Conservation (phyloP, 169 alveolate genomes). For the Plasmodium gaboni region DNA sequence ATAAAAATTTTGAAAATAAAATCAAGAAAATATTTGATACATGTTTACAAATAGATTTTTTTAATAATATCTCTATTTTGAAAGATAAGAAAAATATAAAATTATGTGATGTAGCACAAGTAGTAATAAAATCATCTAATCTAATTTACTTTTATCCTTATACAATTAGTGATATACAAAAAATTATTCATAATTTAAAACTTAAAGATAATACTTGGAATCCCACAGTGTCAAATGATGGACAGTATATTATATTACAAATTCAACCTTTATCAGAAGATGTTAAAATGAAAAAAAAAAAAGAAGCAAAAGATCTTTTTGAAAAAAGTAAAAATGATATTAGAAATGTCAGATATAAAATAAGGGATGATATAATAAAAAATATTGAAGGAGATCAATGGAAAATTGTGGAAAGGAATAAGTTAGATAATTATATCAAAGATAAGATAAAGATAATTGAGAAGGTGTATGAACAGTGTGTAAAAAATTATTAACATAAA, state of each 20-base stretch:
- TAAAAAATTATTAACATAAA: constrained; percentile 1
- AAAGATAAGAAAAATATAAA: constrained; percentile 50
- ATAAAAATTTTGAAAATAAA: constrained; percentile 46
- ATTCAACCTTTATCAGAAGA: constrained; percentile 68
- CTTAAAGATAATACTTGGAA: constrained; percentile 64
- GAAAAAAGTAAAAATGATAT: constrained; percentile 60
- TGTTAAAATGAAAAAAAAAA: constrained; percentile 46
- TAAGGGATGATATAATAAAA: constrained; percentile 44
- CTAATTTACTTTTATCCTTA: constrained; percentile 46
- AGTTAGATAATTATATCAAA: constrained; percentile 62
- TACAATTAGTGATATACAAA: constrained; percentile 46
- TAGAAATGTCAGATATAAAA: constrained; percentile 50
- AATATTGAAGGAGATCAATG: constrained; percentile 51
- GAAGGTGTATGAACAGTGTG: constrained; percentile 4
- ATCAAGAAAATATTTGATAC: constrained; percentile 40
- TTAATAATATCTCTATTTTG: constrained; percentile 28
- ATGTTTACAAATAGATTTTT: constrained; percentile 29
- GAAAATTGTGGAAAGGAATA: constrained; percentile 54
- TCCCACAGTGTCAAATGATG: constrained; percentile 45
- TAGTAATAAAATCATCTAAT: constrained; percentile 53
- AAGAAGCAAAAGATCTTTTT: constrained; percentile 71
- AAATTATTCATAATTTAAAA: constrained; percentile 53
- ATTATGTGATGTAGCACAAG: constrained; percentile 58
- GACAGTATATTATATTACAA: constrained; percentile 25
- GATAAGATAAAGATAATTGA: constrained; percentile 33